Base-by-base conservation (phyloP, 208 protist species). In the Leishmania turanica region DNA sequence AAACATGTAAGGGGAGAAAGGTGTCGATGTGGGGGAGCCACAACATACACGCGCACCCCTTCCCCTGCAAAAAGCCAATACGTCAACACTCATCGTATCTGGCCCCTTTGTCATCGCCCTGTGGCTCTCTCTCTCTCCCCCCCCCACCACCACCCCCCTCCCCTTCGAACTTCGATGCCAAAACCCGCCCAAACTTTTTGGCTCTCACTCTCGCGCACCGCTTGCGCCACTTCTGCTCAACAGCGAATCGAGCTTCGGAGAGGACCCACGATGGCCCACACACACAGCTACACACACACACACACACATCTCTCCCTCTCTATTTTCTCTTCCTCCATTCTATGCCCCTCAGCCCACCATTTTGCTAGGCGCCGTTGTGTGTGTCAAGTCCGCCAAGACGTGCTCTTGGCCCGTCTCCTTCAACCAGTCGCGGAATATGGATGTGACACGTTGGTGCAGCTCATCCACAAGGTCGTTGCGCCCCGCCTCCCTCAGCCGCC, bases 351-450 rank as follows among this genome's bases (percentile, higher is more conserved):
- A 82, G 9, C 6, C 40, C 11, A 71, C 47, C 4, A 56, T 45
- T 45, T 80, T 86, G 68, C 53, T 77, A 27, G 75, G 84, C 2
- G 75, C 64, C 0, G 73, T 72, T 5, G 78, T 65, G 65, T 92
- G 92, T 1, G 95, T 85, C 24, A 98, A 83, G 56, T 95, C 91
- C 7, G 89, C 69, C 37, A 98, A 85, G 27, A 89, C 88, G 71
- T 86, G 89, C 49, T 89, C 89, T 74, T 98, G 95, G 9, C 95
- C 95, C 24, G 81, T 92, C 56, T 95, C 86, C 31, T 94, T 89
- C 69, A 98, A 83, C 92, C 93, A 98, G 78, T 96, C 91, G 31
- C 95, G 85, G 83, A 98, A 98, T 83, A 96, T 88, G 53, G 77
- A 81, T 72, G 96, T 94, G 68, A 98, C 83, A 58, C 90, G 89